Base-by-base conservation (phyloP, 148 eudicot species). In the Nepenthes mirabilis region DNA sequence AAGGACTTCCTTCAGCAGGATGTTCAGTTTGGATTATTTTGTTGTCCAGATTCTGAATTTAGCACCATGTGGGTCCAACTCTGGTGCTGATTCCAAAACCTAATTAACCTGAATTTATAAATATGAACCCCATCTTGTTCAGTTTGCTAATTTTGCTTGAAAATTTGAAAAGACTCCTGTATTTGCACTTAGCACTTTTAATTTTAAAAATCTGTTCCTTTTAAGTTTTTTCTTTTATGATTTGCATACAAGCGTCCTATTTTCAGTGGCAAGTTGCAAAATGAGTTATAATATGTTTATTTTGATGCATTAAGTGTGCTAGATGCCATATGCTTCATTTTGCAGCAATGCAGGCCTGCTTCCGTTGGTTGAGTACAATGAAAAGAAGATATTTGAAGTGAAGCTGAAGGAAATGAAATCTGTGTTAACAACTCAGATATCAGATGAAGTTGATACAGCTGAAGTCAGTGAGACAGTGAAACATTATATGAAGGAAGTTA, bases 381-480 rank as follows among this genome's bases (percentile, higher is more conserved):
- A 88, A 73, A 91, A 91, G 82, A 88, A 83, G 65, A 77, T 83
- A 55, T 88, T 88, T 73, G 97, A 91, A 75, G 94, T 88, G 75
- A 91, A 77, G 78, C 80, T 85, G 67, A 79, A 87, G 70, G 97
- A 91, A 75, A 91, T 91, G 96, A 91, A 85, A 72, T 65, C 97
- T 71, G 84, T 84, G 13, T 59, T 91, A 45, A 91, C 86, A 50
- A 74, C 80, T 64, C 97, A 83, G 80, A 83, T 91, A 68, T 74
- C 94, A 4, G 97, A 91, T 72, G 87, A 88, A 72, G 82, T 83
- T 69, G 96, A 85, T 66, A 79, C 85, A 57, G 74, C 79, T 66
- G 96, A 88, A 78, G 94, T 91, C 45, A 83, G 80, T 48, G 97
- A 85, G 72, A 77, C 90, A 13, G 90, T 88, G 51, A 85, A 88